Evolutionary conservation across 2,329 filamentous ascomycete genomes (phyloP).

Genomic region (Cladosporium cucumerinum): DNA sequence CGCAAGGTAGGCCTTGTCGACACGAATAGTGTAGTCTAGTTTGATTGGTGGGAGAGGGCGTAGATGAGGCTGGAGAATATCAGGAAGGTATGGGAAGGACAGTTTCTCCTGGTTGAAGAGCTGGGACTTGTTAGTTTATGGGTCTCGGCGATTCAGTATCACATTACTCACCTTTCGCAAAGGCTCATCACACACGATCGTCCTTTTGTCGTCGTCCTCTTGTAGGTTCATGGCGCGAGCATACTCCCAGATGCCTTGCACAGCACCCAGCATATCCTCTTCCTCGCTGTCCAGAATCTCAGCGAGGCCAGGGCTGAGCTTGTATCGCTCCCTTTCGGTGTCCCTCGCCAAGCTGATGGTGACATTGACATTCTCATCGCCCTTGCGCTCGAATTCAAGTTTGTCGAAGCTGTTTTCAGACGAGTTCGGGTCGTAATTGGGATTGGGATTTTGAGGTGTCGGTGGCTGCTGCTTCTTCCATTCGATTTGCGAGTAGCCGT

Average conservation of each 20-base stretch:
- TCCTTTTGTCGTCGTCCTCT: slow-evolving; percentile 91
- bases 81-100: slow-evolving; percentile 80
- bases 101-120: slow-evolving; percentile 70
- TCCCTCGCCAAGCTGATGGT: slow-evolving; percentile 82
- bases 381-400: slow-evolving; percentile 83
- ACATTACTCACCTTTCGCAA: slow-evolving; percentile 64
- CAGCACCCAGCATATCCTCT: slow-evolving; percentile 80
- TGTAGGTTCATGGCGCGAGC: slow-evolving; percentile 80
- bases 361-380: slow-evolving; percentile 89
- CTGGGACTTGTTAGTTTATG: slow-evolving; percentile 42
- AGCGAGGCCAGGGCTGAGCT: slow-evolving; percentile 72
- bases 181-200: slow-evolving; percentile 83
- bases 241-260: slow-evolving; percentile 95
- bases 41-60: slow-evolving; percentile 75
- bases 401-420: slow-evolving; percentile 80
- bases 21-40: slow-evolving; percentile 87
- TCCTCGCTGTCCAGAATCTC: slow-evolving; percentile 83
- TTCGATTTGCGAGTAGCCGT: slow-evolving; percentile 63
- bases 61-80: slow-evolving; percentile 69
- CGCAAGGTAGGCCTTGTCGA: slow-evolving; percentile 64
- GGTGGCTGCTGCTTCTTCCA: slow-evolving; percentile 74
- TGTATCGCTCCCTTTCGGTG: slow-evolving; percentile 81
- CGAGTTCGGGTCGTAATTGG: slow-evolving; percentile 48
- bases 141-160: neutral
- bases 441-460: slow-evolving; percentile 46